Evolutionary conservation across 805 yeast genomes (phyloP), one percentile per base, ranked within the genome.

Genomic region (Candida ovalis): DNA sequence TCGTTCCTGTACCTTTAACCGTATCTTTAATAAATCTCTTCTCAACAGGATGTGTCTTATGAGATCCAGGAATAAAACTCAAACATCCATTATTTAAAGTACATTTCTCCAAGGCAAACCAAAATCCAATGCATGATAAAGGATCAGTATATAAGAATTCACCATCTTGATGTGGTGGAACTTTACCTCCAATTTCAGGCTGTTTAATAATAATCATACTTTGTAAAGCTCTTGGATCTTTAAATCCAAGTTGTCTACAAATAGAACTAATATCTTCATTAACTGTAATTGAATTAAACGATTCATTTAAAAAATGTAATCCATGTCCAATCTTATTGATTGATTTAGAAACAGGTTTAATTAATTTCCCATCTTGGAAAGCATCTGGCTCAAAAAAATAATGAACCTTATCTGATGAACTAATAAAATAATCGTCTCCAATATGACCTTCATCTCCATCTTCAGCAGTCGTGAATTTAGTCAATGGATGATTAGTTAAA

Each of bases 241-340:
- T 55, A 55, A 76, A 81, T 0, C 77, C 71, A 42, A 87, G 65
- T 44, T 75, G 72, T 6, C 64, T 57, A 12, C 84, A 85, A 38
- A 86, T 78, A 0, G 61, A 73, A 38, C 70, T 62, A 5, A 84
- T 76, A 28, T 77, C 73, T 1, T 62, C 68, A 47, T 75, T 76
- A 33, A 82, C 71, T 0, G 92, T 82, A 23, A 81, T 63, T 10
- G 64, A 53, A 21, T 62, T 62, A 57, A 81, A 87, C n/a, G 62
- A 57, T 0, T 71, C 69, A 50, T 82, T 80, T 32, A 75, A 63
- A 59, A 76, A 71, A 58, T 87, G 95, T 15, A 87, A 63, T 1
- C 87, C 88, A 59, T 87, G 95, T 4, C 94, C 95, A 38, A 87
- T 80, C 66, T 87, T 87, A 66, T 87, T 87, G 59, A 87, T 73